Base-by-base conservation (phyloP, 108 stramenopile species). In the Stephanodiscus triporus region DNA sequence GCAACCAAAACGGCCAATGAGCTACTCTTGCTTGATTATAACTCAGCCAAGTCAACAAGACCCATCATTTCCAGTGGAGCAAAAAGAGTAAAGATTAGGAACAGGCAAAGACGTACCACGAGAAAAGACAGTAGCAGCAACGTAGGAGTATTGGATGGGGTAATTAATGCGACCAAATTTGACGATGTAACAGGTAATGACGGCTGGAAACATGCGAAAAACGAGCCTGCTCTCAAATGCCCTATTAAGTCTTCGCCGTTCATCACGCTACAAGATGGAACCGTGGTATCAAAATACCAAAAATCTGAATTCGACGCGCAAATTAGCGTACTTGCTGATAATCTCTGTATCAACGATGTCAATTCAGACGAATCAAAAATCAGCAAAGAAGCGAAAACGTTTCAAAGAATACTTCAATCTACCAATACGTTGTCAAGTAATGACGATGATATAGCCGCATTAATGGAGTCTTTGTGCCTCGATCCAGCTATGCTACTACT, bases 381-480 rank as follows among this genome's bases (percentile, higher is more conserved):
- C 38, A 63, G 63, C n/a, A 48, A 75, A 17, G 59, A 73, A 34
- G 73, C 85, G 16, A 75, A 75, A 58, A 68, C 80, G 22, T 63
- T 82, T 19, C 68, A 78, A 56, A 63, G 54, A 32, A 47, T 76
- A 24, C 66, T 78, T 26, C 59, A 67, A 24, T 71, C 70, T 23
- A 67, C 42, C 34, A 54, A 22, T 50, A n/a, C 16, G 42, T 37
- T 30, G 2, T 29, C 19, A 58, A 53, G 6, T 40, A 20, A 43
- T 4, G 34, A 58, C 9, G 37, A 47, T 30, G 34, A 54, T 34
- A 53, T 7, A 42, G 55, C 51, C 7, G 85, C 88, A 20, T 63
- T 79, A 45, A 87, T 91, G 86, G 82, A 88, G 36, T 84, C 91
- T 10, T 67, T 91, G 9, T 91, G 91, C 68, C 71, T 91, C n/a